Conservation (phyloP, 2,329 filamentous ascomycete species). For the Colletotrichum paranaense region DNA sequence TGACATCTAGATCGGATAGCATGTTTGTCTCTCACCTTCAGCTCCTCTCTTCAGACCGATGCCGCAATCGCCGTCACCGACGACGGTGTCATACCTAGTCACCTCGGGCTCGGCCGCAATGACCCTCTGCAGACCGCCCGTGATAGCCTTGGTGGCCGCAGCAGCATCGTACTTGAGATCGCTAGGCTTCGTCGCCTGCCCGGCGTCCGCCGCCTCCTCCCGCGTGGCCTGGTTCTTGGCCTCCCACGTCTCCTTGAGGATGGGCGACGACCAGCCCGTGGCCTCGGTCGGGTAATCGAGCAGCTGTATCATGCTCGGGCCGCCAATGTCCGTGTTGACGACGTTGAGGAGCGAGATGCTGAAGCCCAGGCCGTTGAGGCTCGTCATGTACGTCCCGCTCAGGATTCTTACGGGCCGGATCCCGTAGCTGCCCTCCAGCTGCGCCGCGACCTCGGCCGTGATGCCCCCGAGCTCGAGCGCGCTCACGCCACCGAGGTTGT, state of each 20-base stretch:
- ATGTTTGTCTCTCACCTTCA: constrained; percentile 63
- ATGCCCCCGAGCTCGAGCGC: constrained; percentile 79
- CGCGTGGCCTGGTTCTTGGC: constrained; percentile 60
- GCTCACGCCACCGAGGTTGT: constrained; percentile 81
- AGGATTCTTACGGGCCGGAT: constrained; percentile 74
- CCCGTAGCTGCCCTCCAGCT: constrained; percentile 67
- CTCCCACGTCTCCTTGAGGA: constrained; percentile 73
- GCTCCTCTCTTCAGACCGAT: constrained; percentile 88
- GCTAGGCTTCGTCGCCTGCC: constrained; percentile 53
- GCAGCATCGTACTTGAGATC: constrained; percentile 64
- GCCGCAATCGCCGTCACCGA: constrained; percentile 92
- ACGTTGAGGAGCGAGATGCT: constrained; percentile 78
- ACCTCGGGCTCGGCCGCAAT: constrained; percentile 77
- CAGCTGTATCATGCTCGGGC: constrained; percentile 73
- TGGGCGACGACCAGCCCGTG: constrained; percentile 75
- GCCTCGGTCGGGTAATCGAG: constrained; percentile 78
- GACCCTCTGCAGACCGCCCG: constrained; percentile 68
- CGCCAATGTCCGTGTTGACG: constrained; percentile 66
- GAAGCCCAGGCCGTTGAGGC: constrained; percentile 80
- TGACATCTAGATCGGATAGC: background rate
- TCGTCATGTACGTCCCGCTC: constrained; percentile 81
- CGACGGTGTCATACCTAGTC: constrained; percentile 81
- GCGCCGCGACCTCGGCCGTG: constrained; percentile 73
- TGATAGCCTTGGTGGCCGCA: constrained; percentile 63
- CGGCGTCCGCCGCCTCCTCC: constrained; percentile 49